Conservation (phyloP, 2,329 filamentous ascomycete genomes). For the Pseudofabraea citricarpa region DNA sequence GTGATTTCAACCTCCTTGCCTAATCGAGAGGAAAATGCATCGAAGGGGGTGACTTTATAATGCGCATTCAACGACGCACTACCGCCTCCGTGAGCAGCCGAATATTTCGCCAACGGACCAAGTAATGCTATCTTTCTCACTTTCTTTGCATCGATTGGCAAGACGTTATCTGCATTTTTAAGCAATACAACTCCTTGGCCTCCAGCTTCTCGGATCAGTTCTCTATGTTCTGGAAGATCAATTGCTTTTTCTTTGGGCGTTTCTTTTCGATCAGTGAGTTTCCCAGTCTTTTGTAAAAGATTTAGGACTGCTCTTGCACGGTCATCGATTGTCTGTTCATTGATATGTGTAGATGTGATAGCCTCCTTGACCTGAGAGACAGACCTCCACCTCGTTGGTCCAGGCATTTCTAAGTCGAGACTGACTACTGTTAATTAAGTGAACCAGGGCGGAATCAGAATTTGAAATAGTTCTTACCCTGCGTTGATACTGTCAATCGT, state of each 20-base stretch:
- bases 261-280: background rate
- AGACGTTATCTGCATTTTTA: slow-evolving; percentile 50
- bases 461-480: too few relatives aligned
- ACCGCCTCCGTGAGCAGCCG: slow-evolving; percentile 56
- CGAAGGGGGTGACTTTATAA: slow-evolving; percentile 66
- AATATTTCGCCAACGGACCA: slow-evolving; percentile 48
- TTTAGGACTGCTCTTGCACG: slow-evolving; percentile 8
- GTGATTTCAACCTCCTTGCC: slow-evolving; percentile 18
- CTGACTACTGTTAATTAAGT: slow-evolving; percentile 13
- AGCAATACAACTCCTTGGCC: slow-evolving; percentile 57
- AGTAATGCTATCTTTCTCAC: slow-evolving; percentile 41
- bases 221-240: slow-evolving; percentile 19
- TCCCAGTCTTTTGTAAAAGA: slow-evolving; percentile 7
- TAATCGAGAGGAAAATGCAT: slow-evolving; percentile 46
- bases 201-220: slow-evolving; percentile 48
- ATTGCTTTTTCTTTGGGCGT: slow-evolving; percentile 7
- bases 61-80: slow-evolving; percentile 54
- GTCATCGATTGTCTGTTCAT: slow-evolving; percentile 4
- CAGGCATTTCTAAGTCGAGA: slow-evolving; percentile 33
- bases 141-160: slow-evolving; percentile 38
- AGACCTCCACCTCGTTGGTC: slow-evolving; percentile 25
- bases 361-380: slow-evolving; percentile 6
- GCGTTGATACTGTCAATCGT: slow-evolving; percentile 24
- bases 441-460: too few relatives aligned
- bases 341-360: slow-evolving; percentile 2